phyloP scores from a whole-genome alignment of 2,329 filamentous ascomycete genomes.

The Pseudogymnoascus sp. region DNA sequence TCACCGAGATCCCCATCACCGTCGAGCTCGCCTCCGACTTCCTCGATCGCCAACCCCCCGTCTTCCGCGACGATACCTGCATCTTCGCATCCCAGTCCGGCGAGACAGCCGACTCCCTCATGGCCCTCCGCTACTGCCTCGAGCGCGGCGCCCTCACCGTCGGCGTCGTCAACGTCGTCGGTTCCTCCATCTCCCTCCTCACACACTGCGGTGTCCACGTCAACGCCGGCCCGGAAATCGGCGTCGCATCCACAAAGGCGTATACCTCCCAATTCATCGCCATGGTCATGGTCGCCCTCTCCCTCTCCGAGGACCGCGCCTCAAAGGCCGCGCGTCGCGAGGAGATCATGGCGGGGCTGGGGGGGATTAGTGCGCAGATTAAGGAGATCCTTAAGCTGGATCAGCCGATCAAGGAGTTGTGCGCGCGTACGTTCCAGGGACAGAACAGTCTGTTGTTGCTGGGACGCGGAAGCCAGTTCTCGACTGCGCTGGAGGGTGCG shows the following conservation, averaged over 20 bases:
- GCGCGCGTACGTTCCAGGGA: conserved; percentile 85
- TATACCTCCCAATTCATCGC: conserved; percentile 99
- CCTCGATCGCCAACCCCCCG: conserved; percentile 88
- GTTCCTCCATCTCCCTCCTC: conserved; percentile 95
- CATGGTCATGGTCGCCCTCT: conserved; percentile 99
- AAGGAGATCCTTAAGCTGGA: conserved; percentile 85
- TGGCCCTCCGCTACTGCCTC: conserved; percentile 95
- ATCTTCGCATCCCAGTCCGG: conserved; percentile 98
- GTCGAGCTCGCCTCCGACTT: conserved; percentile 98
- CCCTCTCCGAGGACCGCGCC: conserved; percentile 89
- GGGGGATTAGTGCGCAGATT: conserved; percentile 83
- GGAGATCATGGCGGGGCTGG: conserved; percentile 92
- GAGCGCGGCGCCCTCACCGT: conserved; percentile 96
- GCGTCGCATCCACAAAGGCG: conserved; percentile 97
- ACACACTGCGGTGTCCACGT: conserved; percentile 99
- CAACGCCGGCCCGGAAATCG: conserved; percentile 96
- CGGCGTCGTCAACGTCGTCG: conserved; percentile 96
- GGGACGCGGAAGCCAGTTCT: conserved; percentile 91
- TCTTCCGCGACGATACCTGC: conserved; percentile 98
- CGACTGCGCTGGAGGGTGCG: conserved; percentile 92
- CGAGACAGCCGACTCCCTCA: conserved; percentile 93
- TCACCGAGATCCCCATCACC: conserved; percentile 94
- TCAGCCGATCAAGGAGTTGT: conserved; percentile 88
- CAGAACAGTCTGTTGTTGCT: conserved; percentile 93
- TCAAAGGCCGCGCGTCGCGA: conserved; percentile 86